These are phyloP conservation scores for Podospora bellae-mahoneyi DNA, from an alignment of 495 filamentous ascomycete genomes.

Conservation along the genomic window DNA sequence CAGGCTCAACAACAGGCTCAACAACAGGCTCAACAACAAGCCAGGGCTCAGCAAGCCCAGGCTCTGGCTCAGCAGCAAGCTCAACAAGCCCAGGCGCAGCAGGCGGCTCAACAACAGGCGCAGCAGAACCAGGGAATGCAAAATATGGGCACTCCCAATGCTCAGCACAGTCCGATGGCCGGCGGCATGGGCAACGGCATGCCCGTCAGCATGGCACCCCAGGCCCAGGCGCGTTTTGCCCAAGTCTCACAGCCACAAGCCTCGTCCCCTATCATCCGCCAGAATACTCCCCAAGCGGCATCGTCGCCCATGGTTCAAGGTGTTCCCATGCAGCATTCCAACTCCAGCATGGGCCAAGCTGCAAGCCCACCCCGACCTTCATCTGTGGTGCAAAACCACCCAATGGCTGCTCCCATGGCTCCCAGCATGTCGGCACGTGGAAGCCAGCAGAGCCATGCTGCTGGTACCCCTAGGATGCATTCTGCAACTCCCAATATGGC, in stretches of 20 bases:
- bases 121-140: constrained; percentile 33
- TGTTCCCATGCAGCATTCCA: constrained; percentile 75
- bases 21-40: constrained; percentile 24
- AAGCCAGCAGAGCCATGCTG: constrained; percentile 74
- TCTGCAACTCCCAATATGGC: constrained; percentile 75
- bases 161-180: constrained; percentile 37
- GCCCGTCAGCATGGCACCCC: constrained; percentile 48
- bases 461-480: constrained; percentile 77
- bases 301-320: constrained; percentile 73
- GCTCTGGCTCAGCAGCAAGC: constrained; percentile 43
- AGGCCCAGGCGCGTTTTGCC: constrained; percentile 54
- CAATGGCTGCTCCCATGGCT: constrained; percentile 58
- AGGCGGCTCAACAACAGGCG: constrained; percentile 35
- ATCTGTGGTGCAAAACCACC: constrained; percentile 71
- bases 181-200: constrained; percentile 37
- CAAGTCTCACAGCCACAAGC: constrained; percentile 65
- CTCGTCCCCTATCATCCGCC: constrained; percentile 75
- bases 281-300: constrained; percentile 72
- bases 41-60: constrained; percentile 38
- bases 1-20: constrained; percentile 35
- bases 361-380: constrained; percentile 73
- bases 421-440: constrained; percentile 70
- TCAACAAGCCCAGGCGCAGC: constrained; percentile 42
- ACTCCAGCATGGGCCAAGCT: constrained; percentile 63
- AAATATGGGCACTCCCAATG: constrained; percentile 32